Conservation (phyloP, 75 land plant species). For the Pinus taeda region DNA sequence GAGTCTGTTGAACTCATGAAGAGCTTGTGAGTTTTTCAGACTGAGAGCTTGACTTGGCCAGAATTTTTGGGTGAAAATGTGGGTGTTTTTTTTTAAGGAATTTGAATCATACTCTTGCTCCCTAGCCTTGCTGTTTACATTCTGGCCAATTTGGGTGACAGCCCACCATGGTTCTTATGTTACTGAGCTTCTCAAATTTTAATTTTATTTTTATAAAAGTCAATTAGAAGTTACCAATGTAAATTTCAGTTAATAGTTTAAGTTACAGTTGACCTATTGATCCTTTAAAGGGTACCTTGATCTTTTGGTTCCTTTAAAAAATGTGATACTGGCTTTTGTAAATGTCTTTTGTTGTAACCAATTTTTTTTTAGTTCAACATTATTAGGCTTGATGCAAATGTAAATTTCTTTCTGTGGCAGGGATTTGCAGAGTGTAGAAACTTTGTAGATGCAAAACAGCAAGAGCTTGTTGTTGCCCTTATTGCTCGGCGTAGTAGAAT, state of each 20-base stretch:
- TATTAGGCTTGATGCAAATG: not conserved
- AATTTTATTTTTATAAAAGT: not conserved
- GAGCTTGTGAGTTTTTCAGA: no score
- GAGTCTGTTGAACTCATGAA: no score
- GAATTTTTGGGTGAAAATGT: no score
- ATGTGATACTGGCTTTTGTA: not conserved
- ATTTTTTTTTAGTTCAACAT: not conserved
- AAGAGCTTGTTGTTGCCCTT: constrained; percentile 69
- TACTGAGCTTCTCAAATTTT: not conserved
- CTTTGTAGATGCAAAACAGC: constrained; percentile 68
- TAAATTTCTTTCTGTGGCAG: constrained; percentile 35
- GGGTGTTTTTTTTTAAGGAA: no score
- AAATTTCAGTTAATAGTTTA: not conserved
- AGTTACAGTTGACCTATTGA: not conserved
- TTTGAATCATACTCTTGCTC: no score
- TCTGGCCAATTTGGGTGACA: no score
- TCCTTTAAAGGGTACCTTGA: not conserved
- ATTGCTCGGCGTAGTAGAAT: constrained; percentile 91
- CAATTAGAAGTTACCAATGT: not conserved
- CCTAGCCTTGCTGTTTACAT: no score
- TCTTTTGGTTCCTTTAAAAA: no score
- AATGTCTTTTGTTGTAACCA: not conserved
- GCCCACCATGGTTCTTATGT: not conserved
- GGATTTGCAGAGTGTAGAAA: constrained; percentile 88
- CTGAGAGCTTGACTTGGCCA: no score